Evolutionary conservation across 371 early-diverging fungal species (phyloP).

Genomic region (Syncephalastrum contaminatum): DNA sequence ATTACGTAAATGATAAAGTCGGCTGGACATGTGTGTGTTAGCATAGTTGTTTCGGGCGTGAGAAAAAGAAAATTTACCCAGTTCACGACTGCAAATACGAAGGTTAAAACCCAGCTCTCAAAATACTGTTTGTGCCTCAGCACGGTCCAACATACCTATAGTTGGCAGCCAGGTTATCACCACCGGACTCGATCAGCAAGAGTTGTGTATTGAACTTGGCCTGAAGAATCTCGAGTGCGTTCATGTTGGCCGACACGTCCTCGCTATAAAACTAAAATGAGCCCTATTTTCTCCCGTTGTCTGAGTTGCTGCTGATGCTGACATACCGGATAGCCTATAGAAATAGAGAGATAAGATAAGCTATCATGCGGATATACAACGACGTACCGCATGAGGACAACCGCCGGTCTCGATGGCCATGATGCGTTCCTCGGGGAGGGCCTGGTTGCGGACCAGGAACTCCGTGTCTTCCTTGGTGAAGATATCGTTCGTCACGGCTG

Average conservation of each 20-base stretch:
- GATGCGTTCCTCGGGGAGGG: constrained; percentile 85
- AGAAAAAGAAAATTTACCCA: constrained; percentile 29
- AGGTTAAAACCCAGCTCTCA: not conserved
- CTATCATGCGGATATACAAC: not conserved
- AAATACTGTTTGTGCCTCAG: not conserved
- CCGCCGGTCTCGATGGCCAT: constrained; percentile 93
- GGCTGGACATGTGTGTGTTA: constrained; percentile 46
- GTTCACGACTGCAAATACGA: constrained; percentile 37
- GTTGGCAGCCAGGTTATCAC: constrained; percentile 93
- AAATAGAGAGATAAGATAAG: constrained; percentile 9
- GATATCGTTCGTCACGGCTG: constrained; percentile 86
- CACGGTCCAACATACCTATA: constrained; percentile 52
- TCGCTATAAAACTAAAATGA: constrained; percentile 55
- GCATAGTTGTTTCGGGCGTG: not conserved
- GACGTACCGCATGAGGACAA: constrained; percentile 90
- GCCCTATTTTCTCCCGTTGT: not conserved
- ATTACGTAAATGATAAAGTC: constrained; percentile 97
- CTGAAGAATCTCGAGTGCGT: constrained; percentile 86
- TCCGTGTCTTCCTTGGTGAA: constrained; percentile 93
- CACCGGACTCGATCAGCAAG: constrained; percentile 89
- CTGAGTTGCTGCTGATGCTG: not conserved
- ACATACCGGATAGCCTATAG: constrained; percentile 50
- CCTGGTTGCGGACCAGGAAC: constrained; percentile 84
- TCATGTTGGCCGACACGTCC: constrained; percentile 93
- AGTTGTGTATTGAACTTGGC: constrained; percentile 80